Evolutionary conservation across 2,329 filamentous ascomycete species (phyloP).

Genomic region (Clonostachys sp.): DNA sequence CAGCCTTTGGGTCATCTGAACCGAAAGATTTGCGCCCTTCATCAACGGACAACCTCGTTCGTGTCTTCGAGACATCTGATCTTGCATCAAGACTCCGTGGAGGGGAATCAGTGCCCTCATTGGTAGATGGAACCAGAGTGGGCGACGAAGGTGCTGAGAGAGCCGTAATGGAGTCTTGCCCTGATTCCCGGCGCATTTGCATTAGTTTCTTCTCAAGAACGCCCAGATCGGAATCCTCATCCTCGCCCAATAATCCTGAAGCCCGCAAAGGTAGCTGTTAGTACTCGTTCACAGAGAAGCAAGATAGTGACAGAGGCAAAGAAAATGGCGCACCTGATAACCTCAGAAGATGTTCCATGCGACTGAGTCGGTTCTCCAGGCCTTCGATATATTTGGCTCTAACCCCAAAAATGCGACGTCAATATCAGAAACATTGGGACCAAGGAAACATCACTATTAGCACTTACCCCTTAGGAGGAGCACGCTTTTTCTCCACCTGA

Average conservation of each 20-base stretch:
- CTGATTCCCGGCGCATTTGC: constrained; percentile 50
- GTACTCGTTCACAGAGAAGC: too few relatives aligned
- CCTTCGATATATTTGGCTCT: constrained; percentile 98
- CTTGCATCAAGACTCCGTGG: constrained; percentile 52
- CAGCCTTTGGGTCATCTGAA: constrained; percentile 22
- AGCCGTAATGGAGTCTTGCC: constrained; percentile 40
- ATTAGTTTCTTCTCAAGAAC: constrained; percentile 75
- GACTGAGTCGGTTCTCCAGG: constrained; percentile 86
- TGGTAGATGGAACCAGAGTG: constrained; percentile 36
- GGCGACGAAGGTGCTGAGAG: constrained; percentile 47
- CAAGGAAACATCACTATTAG: not conserved
- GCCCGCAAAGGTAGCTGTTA: not conserved
- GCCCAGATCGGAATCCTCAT: constrained; percentile 83
- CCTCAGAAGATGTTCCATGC: constrained; percentile 89
- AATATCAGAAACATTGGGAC: constrained; percentile 2
- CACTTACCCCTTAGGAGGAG: constrained; percentile 87
- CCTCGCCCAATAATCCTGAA: constrained; percentile 71
- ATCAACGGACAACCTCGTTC: too few relatives aligned
- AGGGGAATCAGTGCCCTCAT: constrained; percentile 36
- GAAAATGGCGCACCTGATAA: constrained; percentile 58
- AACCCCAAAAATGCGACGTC: constrained; percentile 10
- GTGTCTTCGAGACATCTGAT: constrained; percentile 29
- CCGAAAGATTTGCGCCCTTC: not conserved
- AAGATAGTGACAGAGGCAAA: too few relatives aligned
- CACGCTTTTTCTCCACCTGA: constrained; percentile 97